Base-by-base conservation (phyloP, 495 filamentous ascomycete species). In the Trypethelium eluteriae region DNA sequence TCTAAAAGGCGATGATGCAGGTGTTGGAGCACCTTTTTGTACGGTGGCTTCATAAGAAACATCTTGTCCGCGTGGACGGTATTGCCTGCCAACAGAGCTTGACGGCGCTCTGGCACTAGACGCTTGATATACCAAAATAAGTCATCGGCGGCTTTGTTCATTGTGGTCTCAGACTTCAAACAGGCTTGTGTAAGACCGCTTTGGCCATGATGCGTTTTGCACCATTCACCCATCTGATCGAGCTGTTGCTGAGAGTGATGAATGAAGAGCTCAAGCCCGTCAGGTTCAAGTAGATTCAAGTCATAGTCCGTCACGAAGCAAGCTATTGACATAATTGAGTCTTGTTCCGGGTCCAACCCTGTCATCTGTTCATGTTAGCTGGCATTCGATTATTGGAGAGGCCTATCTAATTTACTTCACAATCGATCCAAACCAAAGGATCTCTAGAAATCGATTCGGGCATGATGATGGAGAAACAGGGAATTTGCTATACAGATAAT, bases 1-100 rank as follows among this genome's bases (percentile, higher is more conserved):
- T 98, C 94, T 49, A 98, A 74, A 67, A 98, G 89, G 11, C 94
- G 86, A 79, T 98, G 90, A 78, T 93, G 89, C 62, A 98, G 79
- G 74, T 93, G 82, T 59, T 89, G 83, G 62, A 90, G 72, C 2
- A 96, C 84, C 62, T 79, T 76, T 25, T 82, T 83, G 71, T 92
- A 98, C 0, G 92, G 91, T 39, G 78, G 80, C 68, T 87, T 85
- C 6, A 83, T 78, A 64, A 98, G 81, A 73, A 98, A 98, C 10
- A 86, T 86, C 70, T 85, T 87, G 74, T 98, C 94, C 4, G 88
- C 88, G 73, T 98, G 94, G 9, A 98, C 89, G 39, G 86, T 92
- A 76, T 96, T 98, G 3, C 94, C 94, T 0, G 94, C 93, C 50
- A 98, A 78, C 69, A 97, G 75, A 2, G 85, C 93, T 38, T 74